Conservation (phyloP, 192 early-diverging fungal genomes). For the Rhizophagus sp. region DNA sequence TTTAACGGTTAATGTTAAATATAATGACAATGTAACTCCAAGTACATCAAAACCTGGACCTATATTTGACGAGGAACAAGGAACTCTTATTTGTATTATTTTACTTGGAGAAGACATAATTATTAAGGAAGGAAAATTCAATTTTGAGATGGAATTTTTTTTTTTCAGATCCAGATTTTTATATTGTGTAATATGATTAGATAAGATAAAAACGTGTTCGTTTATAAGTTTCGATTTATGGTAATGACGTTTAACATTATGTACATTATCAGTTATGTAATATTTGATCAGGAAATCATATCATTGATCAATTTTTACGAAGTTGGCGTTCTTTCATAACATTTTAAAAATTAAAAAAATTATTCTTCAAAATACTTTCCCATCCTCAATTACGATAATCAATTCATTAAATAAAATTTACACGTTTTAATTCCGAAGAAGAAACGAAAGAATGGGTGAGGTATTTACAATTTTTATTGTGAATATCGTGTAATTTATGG, state of each 20-base stretch:
- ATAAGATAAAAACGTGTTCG: neutral
- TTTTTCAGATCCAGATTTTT: neutral
- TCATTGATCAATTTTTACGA: neutral
- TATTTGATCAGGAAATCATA: neutral
- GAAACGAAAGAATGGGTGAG: constrained; percentile 6
- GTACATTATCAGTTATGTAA: neutral
- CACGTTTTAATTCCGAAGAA: neutral
- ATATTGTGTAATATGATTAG: neutral
- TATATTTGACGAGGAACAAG: constrained; percentile 96
- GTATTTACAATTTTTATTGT: neutral
- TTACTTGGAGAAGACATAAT: constrained; percentile 34
- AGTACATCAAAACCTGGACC: constrained; percentile 98
- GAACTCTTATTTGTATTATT: constrained; percentile 73
- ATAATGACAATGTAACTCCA: constrained; percentile 87
- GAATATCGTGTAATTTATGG: neutral
- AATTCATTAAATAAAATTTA: neutral
- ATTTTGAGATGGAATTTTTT: neutral
- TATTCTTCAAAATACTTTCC: too few relatives aligned
- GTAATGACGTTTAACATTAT: neutral
- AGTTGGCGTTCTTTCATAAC: neutral
- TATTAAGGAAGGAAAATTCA: neutral
- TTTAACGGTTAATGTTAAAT: constrained; percentile 70
- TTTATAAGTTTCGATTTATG: neutral
- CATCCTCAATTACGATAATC: too few relatives aligned
- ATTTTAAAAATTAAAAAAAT: too few relatives aligned